Conservation (phyloP, 2,329 filamentous ascomycete species). For the Lachnellula arida region DNA sequence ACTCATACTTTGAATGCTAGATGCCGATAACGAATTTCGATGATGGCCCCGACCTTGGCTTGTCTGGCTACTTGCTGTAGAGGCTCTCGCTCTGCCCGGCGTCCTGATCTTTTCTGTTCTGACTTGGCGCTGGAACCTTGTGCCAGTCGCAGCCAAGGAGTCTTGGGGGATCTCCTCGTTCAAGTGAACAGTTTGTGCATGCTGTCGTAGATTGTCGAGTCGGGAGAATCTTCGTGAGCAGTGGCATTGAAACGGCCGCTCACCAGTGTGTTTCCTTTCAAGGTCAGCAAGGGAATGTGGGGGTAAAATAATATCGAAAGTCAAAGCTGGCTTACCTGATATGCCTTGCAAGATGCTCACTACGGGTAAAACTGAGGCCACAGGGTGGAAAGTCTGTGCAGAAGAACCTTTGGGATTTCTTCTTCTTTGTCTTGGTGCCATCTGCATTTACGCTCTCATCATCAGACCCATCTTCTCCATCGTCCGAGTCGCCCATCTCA, state of each 20-base stretch:
- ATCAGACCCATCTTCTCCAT: conserved; percentile 56
- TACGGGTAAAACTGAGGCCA: conserved; percentile 89
- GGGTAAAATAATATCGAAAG: too few relatives aligned
- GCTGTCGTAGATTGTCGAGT: conserved; percentile 90
- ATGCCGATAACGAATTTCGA: conserved; percentile 76
- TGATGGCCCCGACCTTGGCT: conserved; percentile 74
- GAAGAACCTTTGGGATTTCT: conserved; percentile 93
- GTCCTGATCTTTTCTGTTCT: conserved; percentile 79
- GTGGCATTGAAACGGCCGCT: conserved; percentile 94
- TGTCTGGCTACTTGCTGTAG: conserved; percentile 69
- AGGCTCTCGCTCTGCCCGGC: conserved; percentile 68
- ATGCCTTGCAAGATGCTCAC: conserved; percentile 90
- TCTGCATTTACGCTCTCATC: conserved; percentile 59
- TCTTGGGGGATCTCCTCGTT: conserved; percentile 96
- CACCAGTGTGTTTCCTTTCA: conserved; percentile 87
- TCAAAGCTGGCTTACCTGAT: conserved; percentile 67
- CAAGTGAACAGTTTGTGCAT: conserved; percentile 95
- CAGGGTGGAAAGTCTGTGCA: conserved; percentile 94
- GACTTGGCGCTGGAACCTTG: conserved; percentile 87
- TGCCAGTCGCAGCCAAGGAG: conserved; percentile 87
- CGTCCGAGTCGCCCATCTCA: conserved; percentile 72
- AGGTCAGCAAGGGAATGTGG: conserved; percentile 22
- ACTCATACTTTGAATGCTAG: conserved; percentile 60
- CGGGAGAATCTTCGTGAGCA: conserved; percentile 90
- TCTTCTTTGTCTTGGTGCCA: conserved; percentile 76